Evolutionary conservation across 352 stramenopile genomes (phyloP).

Genomic region (Halophytophthora polymorphica): DNA sequence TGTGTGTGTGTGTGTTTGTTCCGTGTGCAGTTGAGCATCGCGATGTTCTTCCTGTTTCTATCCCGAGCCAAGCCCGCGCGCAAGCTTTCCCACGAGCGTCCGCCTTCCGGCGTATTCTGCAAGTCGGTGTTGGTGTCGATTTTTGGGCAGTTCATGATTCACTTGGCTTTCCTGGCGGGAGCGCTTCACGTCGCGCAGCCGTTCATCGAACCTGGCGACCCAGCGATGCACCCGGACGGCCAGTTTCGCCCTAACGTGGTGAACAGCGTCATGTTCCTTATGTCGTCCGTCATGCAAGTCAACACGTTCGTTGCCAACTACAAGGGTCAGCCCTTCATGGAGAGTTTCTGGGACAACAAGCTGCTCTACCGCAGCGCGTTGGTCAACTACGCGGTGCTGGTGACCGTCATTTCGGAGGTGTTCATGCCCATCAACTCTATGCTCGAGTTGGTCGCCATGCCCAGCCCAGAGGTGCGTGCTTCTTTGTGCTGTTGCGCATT

Average conservation of each 20-base stretch:
- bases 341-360: constrained; percentile 95
- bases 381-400: constrained; percentile 73
- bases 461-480: constrained; percentile 46
- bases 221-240: constrained; percentile 73
- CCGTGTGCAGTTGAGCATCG: constrained; percentile 70
- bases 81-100: constrained; percentile 91
- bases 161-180: constrained; percentile 92
- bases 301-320: constrained; percentile 99
- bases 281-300: constrained; percentile 92
- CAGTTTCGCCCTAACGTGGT: constrained; percentile 98
- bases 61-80: constrained; percentile 90
- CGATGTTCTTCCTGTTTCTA: constrained; percentile 52
- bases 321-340: constrained; percentile 97
- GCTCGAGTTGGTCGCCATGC: constrained; percentile 90
- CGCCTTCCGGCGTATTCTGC: constrained; percentile 95
- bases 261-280: constrained; percentile 98
- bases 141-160: constrained; percentile 94
- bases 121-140: constrained; percentile 92
- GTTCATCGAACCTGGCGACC: constrained; percentile 83
- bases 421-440: constrained; percentile 89
- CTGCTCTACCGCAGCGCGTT: constrained; percentile 88
- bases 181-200: constrained; percentile 87
- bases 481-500: constrained; percentile 5
- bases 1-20: constrained; percentile 55
- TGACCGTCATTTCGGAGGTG: constrained; percentile 88